A percentile compares a stretch with the other conserved stretches of the same genome.
These are phyloP conservation scores for Cordyceps fumosorosea DNA, from an alignment of 2,329 filamentous ascomycete species.

Conservation along the genomic window DNA sequence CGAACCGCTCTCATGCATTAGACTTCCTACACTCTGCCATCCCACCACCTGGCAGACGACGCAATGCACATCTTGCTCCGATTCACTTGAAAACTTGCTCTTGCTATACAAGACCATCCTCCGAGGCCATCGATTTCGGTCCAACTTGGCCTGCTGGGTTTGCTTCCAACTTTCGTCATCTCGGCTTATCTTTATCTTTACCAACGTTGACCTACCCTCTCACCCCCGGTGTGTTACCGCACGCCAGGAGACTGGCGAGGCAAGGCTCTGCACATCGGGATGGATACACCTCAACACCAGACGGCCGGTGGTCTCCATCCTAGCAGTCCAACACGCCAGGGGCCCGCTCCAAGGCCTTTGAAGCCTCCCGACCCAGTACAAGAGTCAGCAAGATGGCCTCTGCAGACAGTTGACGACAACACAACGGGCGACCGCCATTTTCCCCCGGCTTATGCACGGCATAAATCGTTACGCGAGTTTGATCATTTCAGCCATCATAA, in stretches of 20 bases:
- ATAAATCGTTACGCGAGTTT: neutral
- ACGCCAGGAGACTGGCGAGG: neutral
- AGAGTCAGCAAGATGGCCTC: conserved; percentile 1
- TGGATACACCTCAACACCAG: neutral
- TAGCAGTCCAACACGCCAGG: neutral
- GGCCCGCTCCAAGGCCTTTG: neutral
- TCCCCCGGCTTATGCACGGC: neutral
- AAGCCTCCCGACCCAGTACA: neutral
- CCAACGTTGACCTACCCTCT: neutral
- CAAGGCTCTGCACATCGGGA: neutral
- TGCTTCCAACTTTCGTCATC: neutral
- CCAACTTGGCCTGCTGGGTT: neutral
- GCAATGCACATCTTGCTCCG: conserved; percentile 10
- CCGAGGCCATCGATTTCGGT: neutral
- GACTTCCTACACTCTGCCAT: neutral
- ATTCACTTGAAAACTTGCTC: conserved; percentile 12
- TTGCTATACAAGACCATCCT: neutral
- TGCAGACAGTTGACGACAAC: conserved; percentile 8
- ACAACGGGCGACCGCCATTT: neutral
- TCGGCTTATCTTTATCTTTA: conserved; percentile 9
- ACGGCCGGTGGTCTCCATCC: neutral
- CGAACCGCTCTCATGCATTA: neutral
- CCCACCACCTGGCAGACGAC: neutral
- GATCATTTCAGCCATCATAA: neutral
- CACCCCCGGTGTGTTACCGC: neutral